Base-by-base conservation (phyloP, 495 filamentous ascomycete species). In the Emericellopsis terricola region DNA sequence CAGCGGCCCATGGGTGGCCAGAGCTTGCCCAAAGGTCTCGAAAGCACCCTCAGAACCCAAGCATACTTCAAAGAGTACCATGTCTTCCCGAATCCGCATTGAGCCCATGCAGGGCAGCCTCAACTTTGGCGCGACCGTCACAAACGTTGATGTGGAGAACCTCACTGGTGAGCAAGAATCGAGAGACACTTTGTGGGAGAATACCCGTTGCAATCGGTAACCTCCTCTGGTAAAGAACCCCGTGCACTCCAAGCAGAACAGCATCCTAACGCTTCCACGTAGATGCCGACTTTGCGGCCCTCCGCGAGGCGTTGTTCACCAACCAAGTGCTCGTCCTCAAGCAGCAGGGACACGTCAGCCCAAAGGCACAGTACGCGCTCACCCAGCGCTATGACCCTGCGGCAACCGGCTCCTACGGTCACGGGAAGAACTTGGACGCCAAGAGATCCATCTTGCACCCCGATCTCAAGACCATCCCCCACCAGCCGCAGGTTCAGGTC, bases 401-500 rank as follows among this genome's bases (percentile, higher is more conserved):
- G 2, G 64, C 69, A 4, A 52, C 64, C 1, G 31, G 19, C 31
- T 66, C 59, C 14, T 83, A 83, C 53, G 78, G 78, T 28, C 78
- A 81, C 46, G 77, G 76, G 49, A 76, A 75, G 45, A 73, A 73
- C 13, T 55, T 77, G 42, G 73, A 78, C 47, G 54, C 55, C 30
- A 73, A 76, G 44, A 65, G 73, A 28, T 72, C 64, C 45, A 69
- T 83, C 47, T 64, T 83, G 14, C 78, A 81, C 44, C 77, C 78
- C 1, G 78, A 83, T 42, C 61, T 81, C 11, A 81, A 83, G 52
- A 83, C 78, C 1, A 68, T 81, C 27, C 77, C 78, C 0, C 76
- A 79, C 50, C 77, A 83, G 47, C 76, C 77, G 8, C 74, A 83
- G 50, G 76, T 83, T 4, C 78, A 83, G 42, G 69, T 81, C 29